These are phyloP conservation scores for Raphanus sativus DNA, from an alignment of 345 rosid species.

Conservation along the genomic window DNA sequence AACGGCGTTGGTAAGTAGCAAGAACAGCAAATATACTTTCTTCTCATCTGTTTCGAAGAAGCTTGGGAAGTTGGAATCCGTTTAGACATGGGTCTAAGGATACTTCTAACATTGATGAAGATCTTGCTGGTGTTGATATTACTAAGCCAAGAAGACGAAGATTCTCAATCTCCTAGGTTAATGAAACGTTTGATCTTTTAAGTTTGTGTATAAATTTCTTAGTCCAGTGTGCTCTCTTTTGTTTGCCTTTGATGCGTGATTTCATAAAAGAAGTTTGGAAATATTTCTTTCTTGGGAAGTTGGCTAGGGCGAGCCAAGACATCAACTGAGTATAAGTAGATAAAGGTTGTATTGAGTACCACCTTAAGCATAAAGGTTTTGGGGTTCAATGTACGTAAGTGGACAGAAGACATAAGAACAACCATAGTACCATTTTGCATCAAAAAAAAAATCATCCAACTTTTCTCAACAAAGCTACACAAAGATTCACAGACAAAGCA, in stretches of 20 bases:
- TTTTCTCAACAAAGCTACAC: too few relatives aligned
- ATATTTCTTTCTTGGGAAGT: not conserved
- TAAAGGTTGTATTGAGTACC: too few relatives aligned
- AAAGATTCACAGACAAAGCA: too few relatives aligned
- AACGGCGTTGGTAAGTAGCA: conserved; percentile 11
- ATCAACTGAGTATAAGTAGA: too few relatives aligned
- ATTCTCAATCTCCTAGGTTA: conserved; percentile 69
- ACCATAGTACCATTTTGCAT: too few relatives aligned
- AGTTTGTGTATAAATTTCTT: not conserved
- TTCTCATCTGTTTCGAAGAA: conserved; percentile 92
- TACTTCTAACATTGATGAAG: conserved; percentile 67
- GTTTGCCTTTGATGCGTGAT: conserved; percentile 16
- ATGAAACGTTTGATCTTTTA: conserved; percentile 15
- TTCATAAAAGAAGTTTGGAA: too few relatives aligned
- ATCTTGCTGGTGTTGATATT: conserved; percentile 45
- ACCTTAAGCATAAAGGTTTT: too few relatives aligned
- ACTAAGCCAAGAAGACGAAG: conserved; percentile 93
- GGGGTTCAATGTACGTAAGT: too few relatives aligned
- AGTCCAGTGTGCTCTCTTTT: not conserved
- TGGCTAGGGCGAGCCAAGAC: not conserved
- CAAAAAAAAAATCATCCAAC: too few relatives aligned
- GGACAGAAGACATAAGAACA: too few relatives aligned
- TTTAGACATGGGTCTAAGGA: conserved; percentile 84
- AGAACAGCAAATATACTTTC: conserved; percentile 41
- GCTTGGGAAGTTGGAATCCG: conserved; percentile 80